A percentile compares a stretch with the other conserved stretches of the same genome.
phyloP scores from a whole-genome alignment of 129 eudicot genomes.

The Lonicera japonica region DNA sequence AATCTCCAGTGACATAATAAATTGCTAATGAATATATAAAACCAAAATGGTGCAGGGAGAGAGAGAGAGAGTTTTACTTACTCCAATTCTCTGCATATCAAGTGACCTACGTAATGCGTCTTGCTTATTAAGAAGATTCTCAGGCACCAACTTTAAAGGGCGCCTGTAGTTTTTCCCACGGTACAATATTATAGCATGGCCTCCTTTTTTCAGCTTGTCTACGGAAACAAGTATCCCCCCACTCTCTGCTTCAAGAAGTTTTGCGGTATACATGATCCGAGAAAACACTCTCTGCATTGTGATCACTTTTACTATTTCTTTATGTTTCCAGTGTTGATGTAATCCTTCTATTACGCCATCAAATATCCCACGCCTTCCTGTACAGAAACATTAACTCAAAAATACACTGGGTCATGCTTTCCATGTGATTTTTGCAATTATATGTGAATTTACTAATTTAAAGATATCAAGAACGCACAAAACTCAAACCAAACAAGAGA shows the following conservation, averaged over 20 bases:
- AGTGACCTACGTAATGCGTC: constrained; percentile 81
- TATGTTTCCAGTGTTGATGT: constrained; percentile 98
- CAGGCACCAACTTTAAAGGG: constrained; percentile 35
- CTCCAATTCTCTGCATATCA: constrained; percentile 90
- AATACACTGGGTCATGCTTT: not conserved
- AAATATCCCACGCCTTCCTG: constrained; percentile 93
- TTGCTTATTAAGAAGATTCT: constrained; percentile 62
- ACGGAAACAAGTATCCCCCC: constrained; percentile 75
- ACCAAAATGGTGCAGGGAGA: not conserved
- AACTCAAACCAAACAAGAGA: no score
- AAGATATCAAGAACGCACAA: no score
- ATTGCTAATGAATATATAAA: not conserved
- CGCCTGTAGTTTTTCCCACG: constrained; percentile 95
- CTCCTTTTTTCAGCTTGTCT: constrained; percentile 81
- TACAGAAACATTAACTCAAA: constrained; percentile 5
- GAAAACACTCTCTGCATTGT: constrained; percentile 72
- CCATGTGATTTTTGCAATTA: not conserved
- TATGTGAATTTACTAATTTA: no score
- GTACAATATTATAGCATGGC: constrained; percentile 83
- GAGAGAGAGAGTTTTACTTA: constrained; percentile 31
- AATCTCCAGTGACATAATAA: not conserved
- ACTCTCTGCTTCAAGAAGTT: constrained; percentile 71
- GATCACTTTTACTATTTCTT: constrained; percentile 80
- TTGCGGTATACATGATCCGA: constrained; percentile 63
- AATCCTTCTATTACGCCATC: constrained; percentile 94